A percentile compares a stretch with the other conserved stretches of the same genome.
Evolutionary conservation across 352 stramenopile species (phyloP).

Genomic region (Pythium oligandrum): DNA sequence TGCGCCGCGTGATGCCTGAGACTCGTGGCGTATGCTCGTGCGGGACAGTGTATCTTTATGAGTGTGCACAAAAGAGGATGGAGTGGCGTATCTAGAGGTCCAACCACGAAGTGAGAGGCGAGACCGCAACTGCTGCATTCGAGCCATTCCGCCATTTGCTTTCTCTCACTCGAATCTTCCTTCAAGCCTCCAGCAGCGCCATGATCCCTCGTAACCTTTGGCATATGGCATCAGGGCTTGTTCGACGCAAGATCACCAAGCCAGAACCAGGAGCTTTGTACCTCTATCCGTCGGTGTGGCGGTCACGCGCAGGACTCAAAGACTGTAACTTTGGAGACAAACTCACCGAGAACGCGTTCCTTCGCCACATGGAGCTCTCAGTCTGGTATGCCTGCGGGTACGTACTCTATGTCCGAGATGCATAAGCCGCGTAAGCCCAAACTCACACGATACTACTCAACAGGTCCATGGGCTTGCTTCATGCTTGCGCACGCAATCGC

Average conservation of each 20-base stretch:
- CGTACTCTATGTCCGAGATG: background rate
- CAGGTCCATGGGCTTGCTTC: slow-evolving; percentile 45
- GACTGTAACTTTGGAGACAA: slow-evolving; percentile 50
- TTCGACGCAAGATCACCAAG: slow-evolving; percentile 39
- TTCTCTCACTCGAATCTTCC: too few species aligned
- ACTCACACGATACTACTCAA: background rate
- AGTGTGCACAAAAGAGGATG: too few species aligned
- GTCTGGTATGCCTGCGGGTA: slow-evolving; percentile 67
- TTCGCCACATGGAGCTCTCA: slow-evolving; percentile 66
- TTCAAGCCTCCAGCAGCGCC: too few species aligned
- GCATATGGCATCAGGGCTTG: slow-evolving; percentile 54
- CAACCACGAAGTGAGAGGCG: too few species aligned
- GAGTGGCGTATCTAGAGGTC: too few species aligned
- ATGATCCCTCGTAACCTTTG: slow-evolving; percentile 72
- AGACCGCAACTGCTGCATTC: too few species aligned
- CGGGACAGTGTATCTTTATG: too few species aligned
- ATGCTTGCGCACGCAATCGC: slow-evolving; percentile 39
- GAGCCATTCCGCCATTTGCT: too few species aligned
- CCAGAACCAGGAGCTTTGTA: slow-evolving; percentile 40
- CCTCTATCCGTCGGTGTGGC: slow-evolving; percentile 50
- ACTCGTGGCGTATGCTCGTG: too few species aligned
- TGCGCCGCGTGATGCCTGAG: too few species aligned
- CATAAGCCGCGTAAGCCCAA: slow-evolving; percentile 1
- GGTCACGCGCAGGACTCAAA: slow-evolving; percentile 44
- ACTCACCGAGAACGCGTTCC: slow-evolving; percentile 61